These are phyloP conservation scores for Neocucurbitaria cava DNA, from an alignment of 2,329 filamentous ascomycete species.

Conservation along the genomic window DNA sequence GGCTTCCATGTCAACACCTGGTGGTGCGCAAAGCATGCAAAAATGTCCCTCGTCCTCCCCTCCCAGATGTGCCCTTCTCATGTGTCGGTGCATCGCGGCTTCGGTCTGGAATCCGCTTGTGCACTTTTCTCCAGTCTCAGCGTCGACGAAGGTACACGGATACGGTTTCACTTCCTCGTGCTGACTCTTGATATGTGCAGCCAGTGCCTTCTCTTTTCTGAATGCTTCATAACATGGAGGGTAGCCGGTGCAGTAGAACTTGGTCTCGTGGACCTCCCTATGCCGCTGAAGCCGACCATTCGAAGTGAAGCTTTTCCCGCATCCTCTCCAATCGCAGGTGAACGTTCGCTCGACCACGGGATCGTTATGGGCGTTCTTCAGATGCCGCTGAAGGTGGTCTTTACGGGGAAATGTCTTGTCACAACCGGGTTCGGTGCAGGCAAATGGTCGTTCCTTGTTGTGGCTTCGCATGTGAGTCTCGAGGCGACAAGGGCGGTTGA, in stretches of 20 bases:
- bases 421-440: conserved; percentile 73
- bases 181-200: conserved; percentile 78
- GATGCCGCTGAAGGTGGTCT: conserved; percentile 84
- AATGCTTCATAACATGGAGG: conserved; percentile 78
- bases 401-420: conserved; percentile 85
- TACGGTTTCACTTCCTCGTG: conserved; percentile 78
- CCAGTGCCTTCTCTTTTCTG: conserved; percentile 84
- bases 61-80: conserved; percentile 72
- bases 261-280: conserved; percentile 76
- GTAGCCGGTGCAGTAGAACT: conserved; percentile 76
- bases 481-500: conserved; percentile 84
- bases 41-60: conserved; percentile 65
- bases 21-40: conserved; percentile 72
- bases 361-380: conserved; percentile 78
- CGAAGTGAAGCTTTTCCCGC: conserved; percentile 82
- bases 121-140: conserved; percentile 64
- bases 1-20: conserved; percentile 42
- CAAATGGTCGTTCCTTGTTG: conserved; percentile 81
- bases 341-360: conserved; percentile 67
- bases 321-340: conserved; percentile 73
- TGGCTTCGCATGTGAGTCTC: conserved; percentile 81
- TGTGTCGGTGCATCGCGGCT: conserved; percentile 73
- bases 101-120: conserved; percentile 75
- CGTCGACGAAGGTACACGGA: conserved; percentile 68
- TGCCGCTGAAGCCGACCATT: conserved; percentile 80